Base-by-base conservation (phyloP, 179 eudicot species). In the Beta corolliflora region DNA sequence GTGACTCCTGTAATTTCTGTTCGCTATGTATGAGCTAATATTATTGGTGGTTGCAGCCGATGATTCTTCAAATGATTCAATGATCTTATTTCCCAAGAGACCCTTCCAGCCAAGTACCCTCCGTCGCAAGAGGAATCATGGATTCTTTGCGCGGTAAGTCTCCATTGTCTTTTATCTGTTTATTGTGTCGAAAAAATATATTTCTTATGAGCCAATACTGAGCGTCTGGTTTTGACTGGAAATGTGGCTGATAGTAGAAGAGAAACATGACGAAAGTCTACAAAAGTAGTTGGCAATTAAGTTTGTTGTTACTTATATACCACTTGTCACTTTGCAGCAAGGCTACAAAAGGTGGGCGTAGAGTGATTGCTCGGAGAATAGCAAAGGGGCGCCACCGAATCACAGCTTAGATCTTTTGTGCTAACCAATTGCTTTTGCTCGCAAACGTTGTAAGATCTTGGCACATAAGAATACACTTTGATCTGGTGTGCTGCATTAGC, bases 21-120 rank as follows among this genome's bases (percentile, higher is more conserved):
- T 36, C 7, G 18, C 53, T 71, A 25, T 45, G 5, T 36, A 16
- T 54, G 44, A 75, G 61, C 73, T 50, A 60, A 68, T 36, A 44
- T 19, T 7, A 54, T 69, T 25, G 3, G 31, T 77, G 64, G 15
- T 78, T 25, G 52, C 86, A 95, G 99, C 80, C 18, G 82, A 90
- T 81, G 94, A 82, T 67, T 83, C 91, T 55, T 86, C 91, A 68
- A 80, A 77, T 64, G 93, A 89, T 72, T 80, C 94, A 23, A 90
- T 94, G 97, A 87, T 92, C 78, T 86, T 91, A 68, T 81, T 86
- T 79, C 90, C 97, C 69, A 95, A 95, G 87, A 82, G 99, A 77
- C 90, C 99, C 48, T 95, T 86, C 84, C 99, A 95, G 89, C 99
- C 99, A 16, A 95, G 99, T 85, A 94, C 88, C 89, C 87, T 95